Conservation (phyloP, 371 early-diverging fungal genomes). For the Phascolomyces articulosus region DNA sequence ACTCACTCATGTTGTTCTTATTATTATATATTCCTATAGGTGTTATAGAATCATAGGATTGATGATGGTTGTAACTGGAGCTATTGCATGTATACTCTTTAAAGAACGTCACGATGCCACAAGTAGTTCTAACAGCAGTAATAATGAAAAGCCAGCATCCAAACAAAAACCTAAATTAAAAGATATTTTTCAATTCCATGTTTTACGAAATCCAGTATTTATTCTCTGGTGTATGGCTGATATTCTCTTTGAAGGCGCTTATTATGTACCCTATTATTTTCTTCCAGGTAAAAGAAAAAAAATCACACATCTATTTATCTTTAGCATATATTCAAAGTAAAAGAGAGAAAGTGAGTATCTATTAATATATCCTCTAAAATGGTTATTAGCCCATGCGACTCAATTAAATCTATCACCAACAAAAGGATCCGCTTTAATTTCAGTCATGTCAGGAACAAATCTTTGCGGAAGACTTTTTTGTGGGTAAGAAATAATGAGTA, state of each 20-base stretch:
- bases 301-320: not conserved
- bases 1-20: not conserved
- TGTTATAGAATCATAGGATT: conserved; percentile 44
- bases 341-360: too few species aligned
- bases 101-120: conserved; percentile 16
- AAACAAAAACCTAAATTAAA: not conserved
- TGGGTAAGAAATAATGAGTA: conserved; percentile 16
- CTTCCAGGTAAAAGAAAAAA: conserved; percentile 28
- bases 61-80: conserved; percentile 34
- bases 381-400: conserved; percentile 18
- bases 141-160: not conserved
- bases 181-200: conserved; percentile 31
- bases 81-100: conserved; percentile 30
- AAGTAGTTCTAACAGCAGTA: not conserved
- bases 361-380: too few species aligned
- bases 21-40: not conserved
- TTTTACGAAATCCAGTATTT: conserved; percentile 37
- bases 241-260: conserved; percentile 39
- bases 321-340: too few species aligned
- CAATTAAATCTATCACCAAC: conserved; percentile 13
- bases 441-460: conserved; percentile 43
- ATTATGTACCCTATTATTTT: conserved; percentile 55
- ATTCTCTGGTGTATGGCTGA: conserved; percentile 32
- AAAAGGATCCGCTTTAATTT: conserved; percentile 22
- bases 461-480: conserved; percentile 49